A percentile compares a stretch with the other conserved stretches of the same genome.
Evolutionary conservation across 208 protist genomes (phyloP).

Genomic region (Crithidia mellificae): DNA sequence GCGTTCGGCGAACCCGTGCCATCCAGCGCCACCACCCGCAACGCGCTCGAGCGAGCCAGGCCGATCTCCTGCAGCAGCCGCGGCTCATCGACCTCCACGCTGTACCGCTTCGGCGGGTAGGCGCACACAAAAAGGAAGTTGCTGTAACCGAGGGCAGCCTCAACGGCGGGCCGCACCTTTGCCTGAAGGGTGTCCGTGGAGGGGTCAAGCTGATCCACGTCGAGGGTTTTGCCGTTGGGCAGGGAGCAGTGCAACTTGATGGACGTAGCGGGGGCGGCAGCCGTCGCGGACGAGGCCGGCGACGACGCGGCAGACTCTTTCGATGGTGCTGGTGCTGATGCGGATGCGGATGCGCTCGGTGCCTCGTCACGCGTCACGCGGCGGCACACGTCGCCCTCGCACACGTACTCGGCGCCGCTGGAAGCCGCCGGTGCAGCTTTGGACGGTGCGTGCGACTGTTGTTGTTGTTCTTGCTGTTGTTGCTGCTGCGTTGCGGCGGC

Average conservation of each 20-base stretch:
- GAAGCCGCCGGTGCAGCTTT: too few species aligned
- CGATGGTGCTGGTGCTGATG: not conserved
- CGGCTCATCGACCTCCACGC: slow-evolving; percentile 43
- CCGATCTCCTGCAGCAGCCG: slow-evolving; percentile 41
- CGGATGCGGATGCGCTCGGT: too few species aligned
- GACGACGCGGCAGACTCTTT: slow-evolving; percentile 5
- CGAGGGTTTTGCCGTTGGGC: slow-evolving; percentile 47
- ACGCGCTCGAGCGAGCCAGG: slow-evolving; percentile 40
- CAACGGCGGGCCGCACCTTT: slow-evolving; percentile 52
- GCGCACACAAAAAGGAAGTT: slow-evolving; percentile 59
- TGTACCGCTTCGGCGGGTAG: slow-evolving; percentile 56
- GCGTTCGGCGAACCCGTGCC: slow-evolving; percentile 11
- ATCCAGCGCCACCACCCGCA: slow-evolving; percentile 58
- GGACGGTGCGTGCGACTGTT: too few species aligned
- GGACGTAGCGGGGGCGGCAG: not conserved
- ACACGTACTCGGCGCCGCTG: too few species aligned
- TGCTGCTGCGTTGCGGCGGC: slow-evolving; percentile 2
- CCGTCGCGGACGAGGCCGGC: not conserved
- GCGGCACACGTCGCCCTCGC: slow-evolving; percentile 47
- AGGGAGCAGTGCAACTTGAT: slow-evolving; percentile 69
- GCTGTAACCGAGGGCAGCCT: slow-evolving; percentile 27
- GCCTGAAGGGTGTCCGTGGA: slow-evolving; percentile 40
- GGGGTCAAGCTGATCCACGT: slow-evolving; percentile 41
- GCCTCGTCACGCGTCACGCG: too few species aligned
- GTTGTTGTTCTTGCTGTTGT: slow-evolving; percentile 1